Base-by-base conservation (phyloP, 371 early-diverging fungal species). In the Lichtheimia ornata region DNA sequence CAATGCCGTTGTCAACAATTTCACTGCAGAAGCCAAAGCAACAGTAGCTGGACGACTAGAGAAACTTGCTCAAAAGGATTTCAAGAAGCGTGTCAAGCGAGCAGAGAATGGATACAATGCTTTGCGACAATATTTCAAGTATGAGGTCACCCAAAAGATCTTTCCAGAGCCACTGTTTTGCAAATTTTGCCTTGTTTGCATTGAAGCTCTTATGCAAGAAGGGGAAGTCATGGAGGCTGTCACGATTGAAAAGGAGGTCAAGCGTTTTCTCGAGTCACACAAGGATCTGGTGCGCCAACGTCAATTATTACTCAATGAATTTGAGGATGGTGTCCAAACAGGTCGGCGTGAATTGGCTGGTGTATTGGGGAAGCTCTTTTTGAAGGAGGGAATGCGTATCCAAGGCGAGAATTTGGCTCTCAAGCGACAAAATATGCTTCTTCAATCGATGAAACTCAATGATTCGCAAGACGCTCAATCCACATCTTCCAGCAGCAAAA, bases 211-310 rank as follows among this genome's bases (percentile, higher is more conserved):
- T 63, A 86, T 89, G 82, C 84, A 85, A 40, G 91, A 90, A 71
- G 91, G 88, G 5, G 88, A 89, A 63, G 84, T 86, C 11, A 71
- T 86, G 66, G 89, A 89, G 57, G 87, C 88, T 0, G 84, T 87
- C 13, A 63, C 60, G 6, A 72, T 72, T 40, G 72, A 72, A 42
- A 72, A 70, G 22, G 79, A 79, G 63, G 83, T 79, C 22, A 79
- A 65, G 45, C 73, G 74, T 5, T 74, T 84, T 43, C 65, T 77
- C 28, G 65, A 76, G 35, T 69, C 72, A 17, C 73, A 80, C 69
- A 76, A 77, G 25, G 68, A 70, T 9, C 63, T 84, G 30, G 78
- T 85, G 30, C 78, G 82, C 50, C 83, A 81, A 50, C 68, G 89
- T 0, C 81, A 85, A 69, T 74, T 81, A 53, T 65, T 88, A 25